Conservation (phyloP, 805 yeast species). For the Ogataea angusta region DNA sequence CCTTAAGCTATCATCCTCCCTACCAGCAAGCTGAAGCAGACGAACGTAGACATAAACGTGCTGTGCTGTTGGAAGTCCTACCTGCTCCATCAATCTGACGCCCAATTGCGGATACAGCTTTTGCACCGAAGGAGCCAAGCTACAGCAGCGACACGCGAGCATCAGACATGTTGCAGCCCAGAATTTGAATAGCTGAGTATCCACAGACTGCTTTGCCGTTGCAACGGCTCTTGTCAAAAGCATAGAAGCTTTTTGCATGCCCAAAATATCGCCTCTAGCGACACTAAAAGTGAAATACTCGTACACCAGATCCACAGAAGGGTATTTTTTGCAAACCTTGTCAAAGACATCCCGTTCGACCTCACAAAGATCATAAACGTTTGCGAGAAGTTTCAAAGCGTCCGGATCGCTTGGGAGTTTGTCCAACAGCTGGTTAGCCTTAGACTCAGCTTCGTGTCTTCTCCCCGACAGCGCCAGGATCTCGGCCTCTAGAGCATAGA, state of each 20-base stretch:
- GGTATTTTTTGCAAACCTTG: conserved; percentile 54
- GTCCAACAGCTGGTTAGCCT: conserved; percentile 28
- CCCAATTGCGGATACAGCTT: conserved; percentile 61
- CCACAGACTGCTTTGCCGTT: conserved; percentile 13
- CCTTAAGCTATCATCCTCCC: conserved; percentile 35
- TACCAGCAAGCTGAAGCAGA: conserved; percentile 40
- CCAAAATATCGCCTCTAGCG: conserved; percentile 43
- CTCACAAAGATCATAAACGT: conserved; percentile 39
- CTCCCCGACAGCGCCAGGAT: conserved; percentile 35
- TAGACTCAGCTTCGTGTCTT: conserved; percentile 32
- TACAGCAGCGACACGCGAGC: conserved; percentile 34
- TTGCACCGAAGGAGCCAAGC: conserved; percentile 42
- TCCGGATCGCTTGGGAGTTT: conserved; percentile 53
- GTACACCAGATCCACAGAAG: conserved; percentile 43
- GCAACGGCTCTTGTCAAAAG: conserved; percentile 35
- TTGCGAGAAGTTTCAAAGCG: conserved; percentile 46
- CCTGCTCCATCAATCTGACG: conserved; percentile 48
- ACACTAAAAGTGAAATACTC: conserved; percentile 59
- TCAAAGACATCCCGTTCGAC: conserved; percentile 51
- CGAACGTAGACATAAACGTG: conserved; percentile 60
- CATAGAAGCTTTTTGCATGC: conserved; percentile 55
- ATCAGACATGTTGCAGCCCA: conserved; percentile 59
- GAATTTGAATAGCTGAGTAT: conserved; percentile 37
- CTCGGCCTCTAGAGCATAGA: conserved; percentile 43
- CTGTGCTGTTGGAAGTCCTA: conserved; percentile 57